Percentiles rank a stretch among this genome's conserved stretches.
phyloP scores from a whole-genome alignment of 108 stramenopile genomes.

The Nitzschia sp. region DNA sequence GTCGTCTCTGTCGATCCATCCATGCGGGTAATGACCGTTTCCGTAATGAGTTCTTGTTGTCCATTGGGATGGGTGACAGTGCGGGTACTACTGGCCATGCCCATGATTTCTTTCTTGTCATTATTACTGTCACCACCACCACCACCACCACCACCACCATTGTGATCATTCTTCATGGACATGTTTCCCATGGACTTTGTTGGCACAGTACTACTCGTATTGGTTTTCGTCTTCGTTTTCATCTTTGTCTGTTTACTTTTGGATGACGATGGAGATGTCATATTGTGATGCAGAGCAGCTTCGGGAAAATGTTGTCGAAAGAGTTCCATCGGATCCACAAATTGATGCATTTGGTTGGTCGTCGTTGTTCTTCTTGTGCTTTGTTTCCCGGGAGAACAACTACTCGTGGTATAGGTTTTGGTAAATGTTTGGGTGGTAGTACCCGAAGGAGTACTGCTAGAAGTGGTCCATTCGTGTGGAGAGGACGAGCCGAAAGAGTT shows the following conservation, averaged over 20 bases:
- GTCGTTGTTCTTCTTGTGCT: neutral
- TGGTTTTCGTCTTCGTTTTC: neutral
- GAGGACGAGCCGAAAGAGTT: neutral
- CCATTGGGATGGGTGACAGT: slow-evolving; percentile 18
- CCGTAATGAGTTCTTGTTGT: slow-evolving; percentile 11
- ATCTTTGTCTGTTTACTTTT: neutral
- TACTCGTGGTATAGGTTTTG: neutral
- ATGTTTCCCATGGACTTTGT: neutral
- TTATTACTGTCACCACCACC: no score
- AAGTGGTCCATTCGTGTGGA: neutral
- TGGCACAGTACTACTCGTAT: neutral
- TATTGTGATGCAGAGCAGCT: neutral
- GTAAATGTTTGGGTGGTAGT: neutral
- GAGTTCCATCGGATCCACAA: slow-evolving; percentile 4
- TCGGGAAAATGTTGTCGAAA: slow-evolving; percentile 9
- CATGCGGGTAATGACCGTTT: slow-evolving; percentile 12
- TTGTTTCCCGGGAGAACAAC: neutral
- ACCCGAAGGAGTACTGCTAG: neutral
- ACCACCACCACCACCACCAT: neutral
- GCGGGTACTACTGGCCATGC: slow-evolving; percentile 11
- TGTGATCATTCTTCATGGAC: neutral
- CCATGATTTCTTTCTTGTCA: slow-evolving; percentile 6
- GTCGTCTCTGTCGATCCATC: slow-evolving; percentile 14
- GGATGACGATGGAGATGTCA: no score
- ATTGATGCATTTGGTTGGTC: neutral